Evolutionary conservation across 805 yeast species (phyloP).

Genomic region (Starmerella bombicola): DNA sequence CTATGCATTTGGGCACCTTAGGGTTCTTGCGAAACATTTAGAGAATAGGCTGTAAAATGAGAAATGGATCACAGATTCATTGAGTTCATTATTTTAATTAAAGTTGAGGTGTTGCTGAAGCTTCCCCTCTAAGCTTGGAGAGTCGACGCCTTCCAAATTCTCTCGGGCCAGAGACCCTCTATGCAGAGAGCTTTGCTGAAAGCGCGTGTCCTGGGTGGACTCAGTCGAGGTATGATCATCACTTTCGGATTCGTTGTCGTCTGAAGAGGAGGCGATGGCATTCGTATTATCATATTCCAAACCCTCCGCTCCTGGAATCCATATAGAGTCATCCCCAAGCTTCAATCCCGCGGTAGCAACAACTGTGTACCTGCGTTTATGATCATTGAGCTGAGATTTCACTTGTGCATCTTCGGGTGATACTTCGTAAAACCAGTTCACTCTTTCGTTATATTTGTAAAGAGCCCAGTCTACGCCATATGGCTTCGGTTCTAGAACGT

Average conservation of each 20-base stretch:
- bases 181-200: no score
- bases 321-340: slow-evolving; percentile 18
- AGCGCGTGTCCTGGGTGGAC: no score
- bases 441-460: slow-evolving; percentile 69
- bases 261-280: slow-evolving; percentile 7
- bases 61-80: no score
- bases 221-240: no score
- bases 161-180: no score
- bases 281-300: background rate
- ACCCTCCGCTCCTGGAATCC: background rate
- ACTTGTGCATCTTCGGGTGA: slow-evolving; percentile 26
- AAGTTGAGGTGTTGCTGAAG: background rate
- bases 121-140: no score
- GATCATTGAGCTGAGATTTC: slow-evolving; percentile 21
- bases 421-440: slow-evolving; percentile 67
- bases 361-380: slow-evolving; percentile 23
- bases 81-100: background rate
- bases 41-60: no score
- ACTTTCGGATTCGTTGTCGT: no score
- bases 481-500: slow-evolving; percentile 82
- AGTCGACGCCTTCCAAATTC: no score
- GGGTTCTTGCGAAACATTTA: no score
- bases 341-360: slow-evolving; percentile 21
- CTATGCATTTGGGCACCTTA: no score
- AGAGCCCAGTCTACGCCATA: slow-evolving; percentile 90